phyloP scores from a whole-genome alignment of 345 rosid species.

The Cochlearia excelsa region DNA sequence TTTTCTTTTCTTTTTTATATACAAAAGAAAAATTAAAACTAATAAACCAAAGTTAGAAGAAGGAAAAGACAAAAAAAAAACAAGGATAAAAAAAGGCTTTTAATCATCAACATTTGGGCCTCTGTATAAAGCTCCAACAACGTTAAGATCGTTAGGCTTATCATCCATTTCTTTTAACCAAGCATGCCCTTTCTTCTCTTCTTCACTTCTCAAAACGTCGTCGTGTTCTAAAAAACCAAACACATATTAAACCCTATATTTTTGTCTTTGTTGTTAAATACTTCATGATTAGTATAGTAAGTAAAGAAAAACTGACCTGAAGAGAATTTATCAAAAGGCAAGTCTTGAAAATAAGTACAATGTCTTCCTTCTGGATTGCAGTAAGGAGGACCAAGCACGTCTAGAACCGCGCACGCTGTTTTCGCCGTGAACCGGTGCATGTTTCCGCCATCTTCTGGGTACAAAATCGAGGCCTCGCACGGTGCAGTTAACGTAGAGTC shows the following conservation, averaged over 20 bases:
- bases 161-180: constrained; percentile 75
- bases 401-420: constrained; percentile 88
- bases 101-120: constrained; percentile 51
- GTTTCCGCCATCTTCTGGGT: constrained; percentile 93
- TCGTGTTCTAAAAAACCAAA: constrained; percentile 33
- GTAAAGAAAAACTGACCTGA: not conserved
- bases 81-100: not conserved
- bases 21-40: constrained; percentile 38
- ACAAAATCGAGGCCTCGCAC: constrained; percentile 71
- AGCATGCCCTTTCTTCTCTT: constrained; percentile 39
- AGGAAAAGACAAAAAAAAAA: not conserved
- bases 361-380: constrained; percentile 67
- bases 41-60: not conserved
- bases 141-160: constrained; percentile 50
- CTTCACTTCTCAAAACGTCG: constrained; percentile 45
- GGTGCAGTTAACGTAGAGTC: constrained; percentile 68
- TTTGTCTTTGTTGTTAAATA: not conserved
- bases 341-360: constrained; percentile 67
- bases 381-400: constrained; percentile 93
- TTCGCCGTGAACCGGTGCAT: constrained; percentile 88
- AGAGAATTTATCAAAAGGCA: constrained; percentile 44
- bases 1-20: constrained; percentile 39
- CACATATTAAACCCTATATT: not conserved
- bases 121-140: constrained; percentile 47
- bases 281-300: not conserved